Evolutionary conservation across 768 basidiomycete genomes (phyloP).

Genomic region (Termitomyces sp.): DNA sequence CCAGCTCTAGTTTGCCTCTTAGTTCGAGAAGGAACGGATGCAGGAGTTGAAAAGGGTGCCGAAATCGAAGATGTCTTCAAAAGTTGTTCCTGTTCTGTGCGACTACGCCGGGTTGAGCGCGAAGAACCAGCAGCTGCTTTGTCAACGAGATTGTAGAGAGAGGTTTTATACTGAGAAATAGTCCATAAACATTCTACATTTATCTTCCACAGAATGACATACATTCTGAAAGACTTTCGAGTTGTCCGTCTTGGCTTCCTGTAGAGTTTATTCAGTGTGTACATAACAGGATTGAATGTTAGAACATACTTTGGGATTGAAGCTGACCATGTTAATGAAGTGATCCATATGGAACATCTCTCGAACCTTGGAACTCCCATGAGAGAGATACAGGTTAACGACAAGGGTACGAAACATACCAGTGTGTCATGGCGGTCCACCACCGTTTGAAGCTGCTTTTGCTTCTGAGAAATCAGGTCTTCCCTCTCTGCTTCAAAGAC

Average conservation of each 20-base stretch:
- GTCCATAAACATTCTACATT: constrained; percentile 8
- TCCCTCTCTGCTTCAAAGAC: constrained; percentile 34
- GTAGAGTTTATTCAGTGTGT: constrained; percentile 7
- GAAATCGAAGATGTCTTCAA: constrained; percentile 30
- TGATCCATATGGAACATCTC: constrained; percentile 88
- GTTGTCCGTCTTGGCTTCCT: constrained; percentile 74
- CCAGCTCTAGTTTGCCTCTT: constrained; percentile 25
- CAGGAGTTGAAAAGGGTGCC: constrained; percentile 20
- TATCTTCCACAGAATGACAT: constrained; percentile 20
- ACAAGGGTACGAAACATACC: constrained; percentile 44
- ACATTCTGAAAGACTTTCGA: constrained; percentile 75
- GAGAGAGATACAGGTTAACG: constrained; percentile 6
- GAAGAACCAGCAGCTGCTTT: constrained; percentile 44
- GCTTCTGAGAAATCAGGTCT: constrained; percentile 54
- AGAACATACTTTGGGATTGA: constrained; percentile 64
- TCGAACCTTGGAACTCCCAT: constrained; percentile 50
- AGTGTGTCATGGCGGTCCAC: constrained; percentile 68
- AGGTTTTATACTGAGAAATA: constrained; percentile 50
- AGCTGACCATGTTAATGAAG: constrained; percentile 72
- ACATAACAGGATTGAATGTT: not conserved
- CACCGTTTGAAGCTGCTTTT: constrained; percentile 54
- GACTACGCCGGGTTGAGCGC: constrained; percentile 59
- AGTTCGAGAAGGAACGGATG: constrained; percentile 9
- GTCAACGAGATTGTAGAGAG: constrained; percentile 58
- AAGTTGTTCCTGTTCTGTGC: constrained; percentile 49